These are phyloP conservation scores for Drosera spatulata DNA, from an alignment of 179 eudicot genomes.

Conservation along the genomic window DNA sequence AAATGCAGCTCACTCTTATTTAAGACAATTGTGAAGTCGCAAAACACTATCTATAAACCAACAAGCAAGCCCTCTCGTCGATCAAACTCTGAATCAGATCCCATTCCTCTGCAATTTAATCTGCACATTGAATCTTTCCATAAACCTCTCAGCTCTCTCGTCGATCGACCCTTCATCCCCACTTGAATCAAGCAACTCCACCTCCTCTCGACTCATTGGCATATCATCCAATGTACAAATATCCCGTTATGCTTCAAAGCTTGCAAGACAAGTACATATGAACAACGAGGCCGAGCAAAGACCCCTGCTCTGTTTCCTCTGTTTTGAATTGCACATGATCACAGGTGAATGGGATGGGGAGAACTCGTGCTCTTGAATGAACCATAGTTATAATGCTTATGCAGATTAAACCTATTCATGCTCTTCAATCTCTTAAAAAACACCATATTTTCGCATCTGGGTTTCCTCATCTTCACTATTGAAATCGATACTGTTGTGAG, in stretches of 20 bases:
- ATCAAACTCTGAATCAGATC: constrained; percentile 11
- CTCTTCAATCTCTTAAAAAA: constrained; percentile 21
- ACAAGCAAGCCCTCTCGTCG: neutral
- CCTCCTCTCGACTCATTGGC: constrained; percentile 9
- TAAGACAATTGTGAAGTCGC: no score
- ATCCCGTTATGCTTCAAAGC: constrained; percentile 6
- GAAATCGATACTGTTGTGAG: constrained; percentile 26
- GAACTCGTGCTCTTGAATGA: constrained; percentile 37
- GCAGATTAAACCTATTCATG: constrained; percentile 18
- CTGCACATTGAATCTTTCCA: constrained; percentile 52
- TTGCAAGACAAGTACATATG: constrained; percentile 31
- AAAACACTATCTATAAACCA: no score
- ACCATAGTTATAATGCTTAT: constrained; percentile 26
- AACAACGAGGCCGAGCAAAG: constrained; percentile 11
- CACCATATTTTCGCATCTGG: constrained; percentile 16
- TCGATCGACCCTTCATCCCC: constrained; percentile 37
- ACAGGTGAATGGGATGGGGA: constrained; percentile 45
- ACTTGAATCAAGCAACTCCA: constrained; percentile 11
- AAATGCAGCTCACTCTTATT: no score
- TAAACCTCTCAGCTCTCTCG: constrained; percentile 65
- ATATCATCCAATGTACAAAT: constrained; percentile 12
- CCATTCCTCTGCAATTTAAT: constrained; percentile 39
- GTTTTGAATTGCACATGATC: constrained; percentile 4
- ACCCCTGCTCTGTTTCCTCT: constrained; percentile 7
- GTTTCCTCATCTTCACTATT: constrained; percentile 29